Conservation (phyloP, 2,329 filamentous ascomycete species). For the Conoideocrella luteorostrata region DNA sequence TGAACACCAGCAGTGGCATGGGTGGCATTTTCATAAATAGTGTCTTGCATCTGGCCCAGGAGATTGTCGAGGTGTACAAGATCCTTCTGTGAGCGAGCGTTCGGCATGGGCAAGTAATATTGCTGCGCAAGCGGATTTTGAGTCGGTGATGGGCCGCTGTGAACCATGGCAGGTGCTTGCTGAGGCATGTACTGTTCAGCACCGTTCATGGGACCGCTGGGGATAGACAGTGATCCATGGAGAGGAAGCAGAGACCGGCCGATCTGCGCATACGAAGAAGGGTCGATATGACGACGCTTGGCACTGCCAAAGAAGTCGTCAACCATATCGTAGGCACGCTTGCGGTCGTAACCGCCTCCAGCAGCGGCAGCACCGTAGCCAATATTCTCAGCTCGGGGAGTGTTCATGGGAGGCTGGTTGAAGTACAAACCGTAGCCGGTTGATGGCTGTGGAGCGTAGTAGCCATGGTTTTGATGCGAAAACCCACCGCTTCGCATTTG, state of each 20-base stretch:
- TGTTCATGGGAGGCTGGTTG: slow-evolving; percentile 53
- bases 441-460: slow-evolving; percentile 51
- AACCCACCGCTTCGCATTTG: slow-evolving; percentile 56
- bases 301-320: slow-evolving; percentile 92
- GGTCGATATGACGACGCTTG: slow-evolving; percentile 87
- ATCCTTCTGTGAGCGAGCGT: slow-evolving; percentile 87
- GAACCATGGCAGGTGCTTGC: slow-evolving; percentile 36
- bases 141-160: slow-evolving; percentile 51
- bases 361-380: slow-evolving; percentile 47
- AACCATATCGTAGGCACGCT: slow-evolving; percentile 79
- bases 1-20: slow-evolving; percentile 75
- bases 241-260: slow-evolving; percentile 81
- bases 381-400: slow-evolving; percentile 53
- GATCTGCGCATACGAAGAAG: slow-evolving; percentile 83
- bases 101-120: slow-evolving; percentile 79
- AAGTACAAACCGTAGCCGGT: slow-evolving; percentile 73
- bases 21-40: slow-evolving; percentile 87
- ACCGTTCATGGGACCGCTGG: slow-evolving; percentile 40
- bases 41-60: slow-evolving; percentile 91
- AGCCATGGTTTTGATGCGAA: slow-evolving; percentile 49
- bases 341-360: slow-evolving; percentile 59
- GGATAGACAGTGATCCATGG: slow-evolving; percentile 62
- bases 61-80: slow-evolving; percentile 90
- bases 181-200: slow-evolving; percentile 50
- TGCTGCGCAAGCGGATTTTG: slow-evolving; percentile 60